Base-by-base conservation (phyloP, 1,139 yeast species). In the Pichia sp. region DNA sequence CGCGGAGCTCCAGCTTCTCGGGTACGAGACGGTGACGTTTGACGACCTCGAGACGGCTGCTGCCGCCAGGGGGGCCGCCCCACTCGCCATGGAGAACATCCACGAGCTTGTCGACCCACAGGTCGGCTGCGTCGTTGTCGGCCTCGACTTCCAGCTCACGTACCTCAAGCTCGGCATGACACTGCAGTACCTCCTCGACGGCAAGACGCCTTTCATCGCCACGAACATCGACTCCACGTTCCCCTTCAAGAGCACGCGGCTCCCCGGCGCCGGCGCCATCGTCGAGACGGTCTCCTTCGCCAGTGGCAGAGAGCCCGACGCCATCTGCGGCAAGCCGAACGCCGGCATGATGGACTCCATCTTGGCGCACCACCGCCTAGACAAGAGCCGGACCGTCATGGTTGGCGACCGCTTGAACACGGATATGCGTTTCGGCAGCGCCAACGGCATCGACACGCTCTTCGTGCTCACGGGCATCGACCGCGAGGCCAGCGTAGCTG, bases 141-240 rank as follows among this genome's bases (percentile, higher is more conserved):
- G 99, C 1, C 75, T 93, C 57, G 92, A 90, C 59, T 74, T 84
- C 31, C 80, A 80, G 51, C 70, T 92, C 61, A 90, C 88, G 70
- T 93, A 93, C 69, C 82, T 87, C 66, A 87, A 90, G 70, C 73
- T 90, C 52, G 87, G 96, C 2, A 75, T 84, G 40, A 89, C 97
- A 4, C 77, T 92, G 74, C 90, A 89, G 65, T 92, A 93, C 64
- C 75, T 93, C 52, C 80, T 79, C 60, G 78, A 86, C 61, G 84
- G 85, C 51, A 75, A 80, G 1, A 76, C 90, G 5, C 81, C 87
- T 42, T 93, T 90, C 69, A 77, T 95, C 61, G 98, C 97, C 31
- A 93, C 99, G n/a, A 93, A 93, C 69, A 87, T 87, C 49, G 99
- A 93, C 69, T 87, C 96, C 1, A 93, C 99, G 0, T 93, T 84